Evolutionary conservation across 2,329 filamentous ascomycete species (phyloP).

Genomic region (Alternaria sp.): DNA sequence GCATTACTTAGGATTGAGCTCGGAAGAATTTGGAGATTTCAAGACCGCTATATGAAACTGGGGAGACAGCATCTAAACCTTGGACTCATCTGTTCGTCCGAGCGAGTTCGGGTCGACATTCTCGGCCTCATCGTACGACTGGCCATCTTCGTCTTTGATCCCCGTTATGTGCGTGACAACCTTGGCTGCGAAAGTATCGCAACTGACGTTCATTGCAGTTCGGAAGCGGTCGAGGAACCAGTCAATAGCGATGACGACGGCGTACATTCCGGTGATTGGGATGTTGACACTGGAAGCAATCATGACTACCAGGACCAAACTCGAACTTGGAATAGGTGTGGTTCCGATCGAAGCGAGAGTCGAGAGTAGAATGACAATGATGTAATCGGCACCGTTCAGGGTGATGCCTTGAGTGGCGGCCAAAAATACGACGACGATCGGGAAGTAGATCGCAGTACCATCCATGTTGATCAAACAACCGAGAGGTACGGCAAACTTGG

Average conservation of each 20-base stretch:
- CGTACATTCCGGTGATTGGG: slow-evolving; percentile 58
- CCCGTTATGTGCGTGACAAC: slow-evolving; percentile 52
- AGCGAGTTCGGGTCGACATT: slow-evolving; percentile 13
- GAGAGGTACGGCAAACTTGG: slow-evolving; percentile 57
- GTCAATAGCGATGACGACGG: slow-evolving; percentile 61
- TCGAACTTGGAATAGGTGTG: slow-evolving; percentile 61
- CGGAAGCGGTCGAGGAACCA: slow-evolving; percentile 65
- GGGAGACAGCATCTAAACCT: neutral
- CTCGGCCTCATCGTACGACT: slow-evolving; percentile 15
- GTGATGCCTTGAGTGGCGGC: slow-evolving; percentile 58
- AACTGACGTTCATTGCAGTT: slow-evolving; percentile 59
- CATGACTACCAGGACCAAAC: slow-evolving; percentile 60
- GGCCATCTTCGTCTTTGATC: slow-evolving; percentile 38
- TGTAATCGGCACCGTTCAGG: slow-evolving; percentile 55
- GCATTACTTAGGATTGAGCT: neutral
- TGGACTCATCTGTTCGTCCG: slow-evolving; percentile 5
- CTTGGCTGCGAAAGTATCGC: slow-evolving; percentile 56
- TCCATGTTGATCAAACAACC: slow-evolving; percentile 51
- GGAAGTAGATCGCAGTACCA: slow-evolving; percentile 62
- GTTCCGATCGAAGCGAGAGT: slow-evolving; percentile 61
- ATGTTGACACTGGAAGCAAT: slow-evolving; percentile 56
- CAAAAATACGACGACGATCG: slow-evolving; percentile 60
- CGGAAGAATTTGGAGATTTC: neutral
- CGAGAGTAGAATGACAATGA: slow-evolving; percentile 57
- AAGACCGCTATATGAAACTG: neutral